Evolutionary conservation across 1,139 yeast species (phyloP).

Genomic region (Saccharomyces uvarum): DNA sequence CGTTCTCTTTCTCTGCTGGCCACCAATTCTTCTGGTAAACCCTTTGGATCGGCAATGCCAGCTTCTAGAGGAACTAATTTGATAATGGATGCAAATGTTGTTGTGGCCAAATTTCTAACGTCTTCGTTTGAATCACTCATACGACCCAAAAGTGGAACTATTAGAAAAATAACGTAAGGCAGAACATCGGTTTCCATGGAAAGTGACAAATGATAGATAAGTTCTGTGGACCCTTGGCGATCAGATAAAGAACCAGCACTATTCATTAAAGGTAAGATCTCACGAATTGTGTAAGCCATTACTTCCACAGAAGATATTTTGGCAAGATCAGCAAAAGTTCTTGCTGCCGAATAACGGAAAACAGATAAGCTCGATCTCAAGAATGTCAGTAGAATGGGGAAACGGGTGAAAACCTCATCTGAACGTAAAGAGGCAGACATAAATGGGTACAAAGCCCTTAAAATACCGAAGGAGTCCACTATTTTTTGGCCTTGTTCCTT

Average conservation of each 20-base stretch:
- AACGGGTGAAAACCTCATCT: conserved; percentile 40
- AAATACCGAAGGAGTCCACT: conserved; percentile 79
- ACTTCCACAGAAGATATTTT: conserved; percentile 65
- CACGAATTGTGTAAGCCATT: conserved; percentile 72
- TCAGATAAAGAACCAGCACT: conserved; percentile 69
- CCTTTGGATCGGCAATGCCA: conserved; percentile 93
- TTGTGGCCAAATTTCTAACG: conserved; percentile 84
- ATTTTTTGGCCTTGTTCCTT: conserved; percentile 64
- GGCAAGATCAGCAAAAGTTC: conserved; percentile 78
- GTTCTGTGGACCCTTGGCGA: conserved; percentile 92
- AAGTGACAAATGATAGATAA: conserved; percentile 74
- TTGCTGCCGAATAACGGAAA: conserved; percentile 82
- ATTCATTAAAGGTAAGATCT: conserved; percentile 70
- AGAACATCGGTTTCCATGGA: conserved; percentile 84
- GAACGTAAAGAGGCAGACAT: conserved; percentile 44
- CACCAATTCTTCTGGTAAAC: conserved; percentile 76
- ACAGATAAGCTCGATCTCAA: conserved; percentile 68
- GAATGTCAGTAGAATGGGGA: conserved; percentile 51
- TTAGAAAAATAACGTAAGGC: conserved; percentile 90
- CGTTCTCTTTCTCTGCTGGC: conserved; percentile 91
- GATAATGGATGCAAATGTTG: conserved; percentile 93
- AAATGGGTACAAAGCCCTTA: conserved; percentile 65
- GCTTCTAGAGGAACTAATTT: conserved; percentile 94
- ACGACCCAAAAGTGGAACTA: conserved; percentile 93
- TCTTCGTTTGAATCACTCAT: conserved; percentile 95